These are phyloP conservation scores for Buddleja alternifolia DNA, from an alignment of 257 asterid species.

Conservation along the genomic window DNA sequence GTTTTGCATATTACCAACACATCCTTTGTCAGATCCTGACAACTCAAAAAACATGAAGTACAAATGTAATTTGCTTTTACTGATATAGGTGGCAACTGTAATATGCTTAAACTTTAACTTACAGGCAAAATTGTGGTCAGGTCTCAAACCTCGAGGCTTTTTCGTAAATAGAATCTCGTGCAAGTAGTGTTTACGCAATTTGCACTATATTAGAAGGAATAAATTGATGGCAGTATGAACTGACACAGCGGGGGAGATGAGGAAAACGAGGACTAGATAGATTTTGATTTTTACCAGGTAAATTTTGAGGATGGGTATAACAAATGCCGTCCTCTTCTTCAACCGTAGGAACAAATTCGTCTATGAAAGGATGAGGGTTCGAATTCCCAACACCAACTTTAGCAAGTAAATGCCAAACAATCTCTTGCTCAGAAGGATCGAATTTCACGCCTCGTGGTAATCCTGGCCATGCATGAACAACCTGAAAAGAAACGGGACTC, in stretches of 20 bases:
- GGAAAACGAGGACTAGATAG: not conserved
- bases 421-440: conserved; percentile 93
- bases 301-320: conserved; percentile 89
- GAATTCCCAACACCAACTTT: conserved; percentile 57
- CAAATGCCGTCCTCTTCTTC: conserved; percentile 92
- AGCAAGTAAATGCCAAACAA: conserved; percentile 80
- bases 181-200: too few relatives aligned
- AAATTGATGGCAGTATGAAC: not conserved
- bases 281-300: conserved; percentile 64
- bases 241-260: not conserved
- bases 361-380: conserved; percentile 76
- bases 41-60: too few relatives aligned
- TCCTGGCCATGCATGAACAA: conserved; percentile 91
- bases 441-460: conserved; percentile 94
- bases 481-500: conserved; percentile 44
- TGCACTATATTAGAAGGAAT: not conserved
- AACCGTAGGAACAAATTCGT: conserved; percentile 86
- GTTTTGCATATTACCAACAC: too few relatives aligned
- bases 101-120: too few relatives aligned
- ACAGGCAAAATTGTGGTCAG: too few relatives aligned
- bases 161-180: too few relatives aligned
- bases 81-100: too few relatives aligned
- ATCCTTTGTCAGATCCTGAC: too few relatives aligned
- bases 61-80: too few relatives aligned
- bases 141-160: too few relatives aligned